phyloP scores from a whole-genome alignment of 495 filamentous ascomycete species.

The Darksidea phi region DNA sequence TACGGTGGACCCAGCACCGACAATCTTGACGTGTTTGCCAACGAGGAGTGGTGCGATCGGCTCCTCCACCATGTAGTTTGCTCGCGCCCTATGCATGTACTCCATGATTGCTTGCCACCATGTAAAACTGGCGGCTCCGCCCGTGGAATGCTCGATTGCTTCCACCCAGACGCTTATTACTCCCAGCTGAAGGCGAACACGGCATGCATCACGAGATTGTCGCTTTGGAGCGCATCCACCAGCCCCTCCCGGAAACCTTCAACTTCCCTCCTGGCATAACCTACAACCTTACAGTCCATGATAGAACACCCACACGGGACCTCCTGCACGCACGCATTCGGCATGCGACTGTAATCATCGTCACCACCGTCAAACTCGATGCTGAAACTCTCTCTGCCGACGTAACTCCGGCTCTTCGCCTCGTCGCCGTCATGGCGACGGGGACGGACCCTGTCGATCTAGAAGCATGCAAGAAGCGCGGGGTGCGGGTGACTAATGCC shows the following conservation, averaged over 20 bases:
- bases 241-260: conserved; percentile 46
- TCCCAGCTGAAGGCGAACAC: background rate
- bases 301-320: conserved; percentile 30
- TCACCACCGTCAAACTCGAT: conserved; percentile 45
- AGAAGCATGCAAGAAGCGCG: conserved; percentile 46
- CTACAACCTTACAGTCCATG: conserved; percentile 41
- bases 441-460: conserved; percentile 55
- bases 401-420: conserved; percentile 45
- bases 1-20: too few relatives aligned
- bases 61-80: too few relatives aligned
- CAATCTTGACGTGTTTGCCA: too few relatives aligned
- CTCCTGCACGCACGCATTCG: conserved; percentile 42
- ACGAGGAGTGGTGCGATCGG: too few relatives aligned
- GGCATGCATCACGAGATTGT: conserved; percentile 46
- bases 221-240: conserved; percentile 50
- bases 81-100: too few relatives aligned
- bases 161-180: background rate
- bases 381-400: conserved; percentile 40
- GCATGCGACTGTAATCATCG: conserved; percentile 53
- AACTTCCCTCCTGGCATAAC: conserved; percentile 43
- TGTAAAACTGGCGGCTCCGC: too few relatives aligned
- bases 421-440: conserved; percentile 53
- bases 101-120: too few relatives aligned
- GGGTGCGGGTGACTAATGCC: conserved; percentile 44
- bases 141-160: too few relatives aligned